These are phyloP conservation scores for Calonectria pseudoturangicola DNA, from an alignment of 2,329 filamentous ascomycete genomes.

Conservation along the genomic window DNA sequence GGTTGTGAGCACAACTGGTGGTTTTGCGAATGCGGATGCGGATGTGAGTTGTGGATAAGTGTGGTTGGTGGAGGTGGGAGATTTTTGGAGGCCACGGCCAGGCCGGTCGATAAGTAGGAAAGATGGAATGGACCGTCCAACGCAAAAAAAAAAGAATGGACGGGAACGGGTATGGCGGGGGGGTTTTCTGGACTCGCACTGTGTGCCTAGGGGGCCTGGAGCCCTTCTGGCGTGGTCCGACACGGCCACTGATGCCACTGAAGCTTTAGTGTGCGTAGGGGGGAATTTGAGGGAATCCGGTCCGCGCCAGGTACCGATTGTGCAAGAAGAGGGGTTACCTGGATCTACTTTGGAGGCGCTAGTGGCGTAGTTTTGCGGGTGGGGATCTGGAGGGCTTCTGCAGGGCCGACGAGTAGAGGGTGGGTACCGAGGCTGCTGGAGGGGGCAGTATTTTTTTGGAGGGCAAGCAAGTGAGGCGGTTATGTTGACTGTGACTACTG, in stretches of 20 bases:
- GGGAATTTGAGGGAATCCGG: slow-evolving; percentile 30
- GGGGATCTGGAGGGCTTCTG: slow-evolving; percentile 39
- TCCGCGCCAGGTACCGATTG: slow-evolving; percentile 40
- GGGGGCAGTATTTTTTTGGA: slow-evolving; percentile 5
- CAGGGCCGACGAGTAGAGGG: slow-evolving; percentile 39
- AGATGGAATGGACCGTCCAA: slow-evolving; percentile 51
- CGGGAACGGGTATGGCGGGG: slow-evolving; percentile 54
- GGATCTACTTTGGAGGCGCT: slow-evolving; percentile 52
- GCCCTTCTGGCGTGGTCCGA: slow-evolving; percentile 43
- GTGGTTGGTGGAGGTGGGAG: slow-evolving; percentile 52
- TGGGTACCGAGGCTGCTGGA: slow-evolving; percentile 41
- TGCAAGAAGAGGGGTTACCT: slow-evolving; percentile 44
- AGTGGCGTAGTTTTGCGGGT: slow-evolving; percentile 47
- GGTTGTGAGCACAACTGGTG: slow-evolving; percentile 27
- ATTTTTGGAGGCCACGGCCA: slow-evolving; percentile 53
- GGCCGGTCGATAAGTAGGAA: slow-evolving; percentile 47
- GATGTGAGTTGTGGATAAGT: slow-evolving; percentile 46
- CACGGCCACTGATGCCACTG: slow-evolving; percentile 46
- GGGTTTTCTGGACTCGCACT: slow-evolving; percentile 46
- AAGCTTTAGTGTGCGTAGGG: slow-evolving; percentile 42
- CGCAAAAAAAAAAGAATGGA: slow-evolving; percentile 49
- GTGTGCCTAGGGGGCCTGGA: slow-evolving; percentile 45
- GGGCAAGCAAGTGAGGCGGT: slow-evolving; percentile 33
- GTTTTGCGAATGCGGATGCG: slow-evolving; percentile 45
- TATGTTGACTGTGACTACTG: slow-evolving; percentile 16